Base-by-base conservation (phyloP, 108 stramenopile genomes). In the Fistulifera solaris region DNA sequence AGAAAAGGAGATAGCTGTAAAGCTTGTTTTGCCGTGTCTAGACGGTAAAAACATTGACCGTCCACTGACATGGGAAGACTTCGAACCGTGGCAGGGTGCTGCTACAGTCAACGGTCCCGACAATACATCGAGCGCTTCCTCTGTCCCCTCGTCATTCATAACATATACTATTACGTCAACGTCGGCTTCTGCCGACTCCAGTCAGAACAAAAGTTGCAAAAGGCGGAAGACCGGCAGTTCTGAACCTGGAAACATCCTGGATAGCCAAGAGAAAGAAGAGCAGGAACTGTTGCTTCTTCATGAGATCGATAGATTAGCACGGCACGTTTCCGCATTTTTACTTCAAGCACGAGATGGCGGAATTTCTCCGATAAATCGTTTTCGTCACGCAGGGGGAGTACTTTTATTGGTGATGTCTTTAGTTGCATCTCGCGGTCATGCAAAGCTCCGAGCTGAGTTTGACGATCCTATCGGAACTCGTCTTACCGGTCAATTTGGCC, bases 401-500 rank as follows among this genome's bases (percentile, higher is more conserved):
- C 48, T 93, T 43, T 66, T 77, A n/a, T 59, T 93, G 48, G 80
- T 87, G 35, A 72, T 83, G 72, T 73, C 76, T 15, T 49, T 88
- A 13, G 68, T 79, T 40, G 59, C 68, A 12, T 79, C 82, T 18
- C 60, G 90, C 18, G 72, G 80, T 35, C 56, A 27, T n/a, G 13
- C 45, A 7, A 52, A 52, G 17, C 28, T 72, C 11, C 71, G 69
- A 59, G 48, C 43, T 40, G 87, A 93, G 42, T 87, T 89, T 82
- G 87, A 89, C 58, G 87, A 87, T 68, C 50, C 68, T 14, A 52
- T 38, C 13, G 52, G 46, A n/a, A 61, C 68, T 16, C 76, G 73
- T 43, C 61, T 85, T 8, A 87, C 86, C 17, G 69, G 76, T 6
- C 83, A 84, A 58, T 95, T 88, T 61, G 94, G 94, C 18, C 86